These are phyloP conservation scores for Isoetes engelmannii DNA, from an alignment of 83 land plant species.

Conservation along the genomic window DNA sequence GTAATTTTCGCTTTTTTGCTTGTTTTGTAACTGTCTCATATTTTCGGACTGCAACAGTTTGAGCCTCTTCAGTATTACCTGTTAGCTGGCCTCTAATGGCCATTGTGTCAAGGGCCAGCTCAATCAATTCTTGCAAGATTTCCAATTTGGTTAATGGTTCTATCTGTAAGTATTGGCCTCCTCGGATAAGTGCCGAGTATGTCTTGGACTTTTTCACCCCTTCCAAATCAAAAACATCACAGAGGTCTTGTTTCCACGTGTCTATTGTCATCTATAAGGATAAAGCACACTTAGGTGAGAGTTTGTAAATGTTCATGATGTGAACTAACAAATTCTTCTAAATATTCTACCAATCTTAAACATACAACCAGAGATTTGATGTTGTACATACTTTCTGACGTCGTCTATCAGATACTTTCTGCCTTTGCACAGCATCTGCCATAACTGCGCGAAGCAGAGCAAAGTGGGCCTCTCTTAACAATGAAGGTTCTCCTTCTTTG, in stretches of 20 bases:
- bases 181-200: background rate
- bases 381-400: background rate
- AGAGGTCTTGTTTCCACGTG: conserved; percentile 6
- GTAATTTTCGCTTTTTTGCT: background rate
- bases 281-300: background rate
- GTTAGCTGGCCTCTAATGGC: background rate
- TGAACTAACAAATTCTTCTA: background rate
- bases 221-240: conserved; percentile 1
- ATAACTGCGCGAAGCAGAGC: background rate
- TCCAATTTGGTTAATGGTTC: background rate
- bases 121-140: background rate
- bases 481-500: background rate
- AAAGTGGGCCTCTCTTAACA: conserved; percentile 4
- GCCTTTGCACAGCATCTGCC: background rate
- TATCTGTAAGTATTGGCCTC: background rate
- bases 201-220: background rate
- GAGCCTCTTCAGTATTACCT: background rate
- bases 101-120: background rate
- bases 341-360: background rate
- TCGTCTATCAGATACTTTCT: background rate
- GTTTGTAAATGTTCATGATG: background rate
- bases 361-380: background rate
- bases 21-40: background rate
- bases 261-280: background rate
- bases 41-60: background rate